These are phyloP conservation scores for Gamsiella multidivaricata DNA, from an alignment of 192 early-diverging fungal genomes.

Conservation along the genomic window DNA sequence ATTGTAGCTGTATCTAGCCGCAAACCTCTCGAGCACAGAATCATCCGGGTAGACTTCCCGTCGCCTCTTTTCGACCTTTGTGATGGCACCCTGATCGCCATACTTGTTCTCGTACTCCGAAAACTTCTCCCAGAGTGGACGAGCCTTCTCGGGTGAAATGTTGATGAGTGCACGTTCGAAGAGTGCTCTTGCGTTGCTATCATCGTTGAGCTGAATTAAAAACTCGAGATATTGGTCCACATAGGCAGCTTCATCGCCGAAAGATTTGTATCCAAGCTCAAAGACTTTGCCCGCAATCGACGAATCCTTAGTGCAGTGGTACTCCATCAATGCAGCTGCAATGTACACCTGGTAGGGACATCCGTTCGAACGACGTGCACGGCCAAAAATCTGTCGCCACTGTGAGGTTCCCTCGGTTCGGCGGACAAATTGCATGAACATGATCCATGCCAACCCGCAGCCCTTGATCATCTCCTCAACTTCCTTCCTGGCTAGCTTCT, in stretches of 20 bases:
- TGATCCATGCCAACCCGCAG: conserved; percentile 83
- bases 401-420: conserved; percentile 73
- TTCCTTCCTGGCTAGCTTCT: conserved; percentile 65
- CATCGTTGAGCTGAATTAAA: conserved; percentile 89
- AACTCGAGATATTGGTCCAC: conserved; percentile 88
- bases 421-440: conserved; percentile 86
- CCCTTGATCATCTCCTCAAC: conserved; percentile 66
- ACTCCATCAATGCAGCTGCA: conserved; percentile 86
- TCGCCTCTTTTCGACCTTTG: conserved; percentile 82
- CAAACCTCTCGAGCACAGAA: conserved; percentile 68
- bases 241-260: conserved; percentile 78
- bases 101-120: conserved; percentile 88
- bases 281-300: conserved; percentile 89
- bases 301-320: conserved; percentile 87
- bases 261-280: conserved; percentile 86
- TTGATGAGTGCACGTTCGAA: conserved; percentile 89
- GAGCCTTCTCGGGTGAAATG: conserved; percentile 74
- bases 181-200: conserved; percentile 89
- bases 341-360: conserved; percentile 81
- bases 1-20: conserved; percentile 80
- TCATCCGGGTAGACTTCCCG: conserved; percentile 79
- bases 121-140: conserved; percentile 84
- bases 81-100: conserved; percentile 82
- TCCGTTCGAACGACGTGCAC: conserved; percentile 77
- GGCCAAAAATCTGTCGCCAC: conserved; percentile 76